Evolutionary conservation across 1,139 yeast species (phyloP), one percentile per base, ranked within the genome.

Genomic region (Kurtzmaniella quercitrusa): DNA sequence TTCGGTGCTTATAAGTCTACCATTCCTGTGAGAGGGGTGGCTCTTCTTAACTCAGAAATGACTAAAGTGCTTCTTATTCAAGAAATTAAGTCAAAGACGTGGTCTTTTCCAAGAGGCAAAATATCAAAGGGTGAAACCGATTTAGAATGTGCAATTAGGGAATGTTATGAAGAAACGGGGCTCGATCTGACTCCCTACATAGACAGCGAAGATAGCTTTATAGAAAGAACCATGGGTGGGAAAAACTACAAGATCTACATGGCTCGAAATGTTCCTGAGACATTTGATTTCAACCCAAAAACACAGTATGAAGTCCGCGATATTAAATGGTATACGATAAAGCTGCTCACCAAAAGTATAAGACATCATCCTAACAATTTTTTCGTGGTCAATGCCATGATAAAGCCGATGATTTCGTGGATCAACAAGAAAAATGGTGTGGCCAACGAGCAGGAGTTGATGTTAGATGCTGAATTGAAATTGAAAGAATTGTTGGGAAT

Each of bases 91-190:
- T 78, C 91, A n/a, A 70, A 71, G 34, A 64, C 84, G 11, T 94
- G 98, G 98, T 88, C 96, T 5, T 94, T 94, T 56, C 99, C 99
- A 4, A 74, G 96, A 60, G 99, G 99, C 7, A 94, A 94, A 63
- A 94, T 94, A 45, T 87, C 95, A 34, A 91, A 93, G 59, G 95
- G 83, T 56, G 99, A 94, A 64, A 71, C 82, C 7, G 98, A 94
- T 61, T 75, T 80, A n/a, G 82, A 78, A 43, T 94, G 98, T 68
- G 97, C 98, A 4, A 66, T 88, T n/a, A 77, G 99, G 57, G 99
- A 94, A 61, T 93, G 88, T 18, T 78, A 76, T 49, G 99, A 94
- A 65, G 99, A 94, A 61, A 93, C 91, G n/a, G 96, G 98, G 0
- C 89, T 84, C 55, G 94, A 91, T 61, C 82, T 88, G 40, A 65